Evolutionary conservation across 2,329 filamentous ascomycete genomes (phyloP), one percentile per base, ranked within the genome.

Genomic region (Fusarium newnesense): DNA sequence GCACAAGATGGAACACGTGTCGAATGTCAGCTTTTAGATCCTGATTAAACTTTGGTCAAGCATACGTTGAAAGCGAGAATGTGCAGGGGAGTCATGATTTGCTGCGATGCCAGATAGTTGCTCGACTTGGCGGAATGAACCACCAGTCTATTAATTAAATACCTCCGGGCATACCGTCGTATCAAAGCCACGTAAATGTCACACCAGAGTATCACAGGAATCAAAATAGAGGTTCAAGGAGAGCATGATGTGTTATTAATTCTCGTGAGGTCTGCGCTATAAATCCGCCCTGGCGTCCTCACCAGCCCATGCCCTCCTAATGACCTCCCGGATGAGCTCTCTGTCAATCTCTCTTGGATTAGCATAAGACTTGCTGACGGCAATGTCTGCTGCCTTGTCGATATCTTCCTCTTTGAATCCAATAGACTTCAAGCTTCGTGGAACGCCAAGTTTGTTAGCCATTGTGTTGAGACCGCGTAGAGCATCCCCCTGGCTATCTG

Each of bases 231-330:
- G 21, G 21, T 4, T 42, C 6, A 3, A 15, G 12, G 8, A 4
- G 13, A 42, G 1, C 39, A 42, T 42, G 1, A 15, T n/a, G n/a
- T 15, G 2, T 9, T 15, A 42, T n/a, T 15, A 1, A 15, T 3
- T 42, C 12, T n/a, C n/a, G 11, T 42, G 7, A n/a, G 21, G 21
- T 8, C 11, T 42, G 7, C 12, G 21, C 6, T 42, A 42, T 21
- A 42, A n/a, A n/a, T 42, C 39, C 15, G 21, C 39, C 39, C 13
- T 42, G 6, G 39, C 39, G 8, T 42, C 39, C 39, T 42, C 39
- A 6, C 39, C 39, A n/a, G 39, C 39, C 39, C 39, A 42, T n/a
- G 39, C 39, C 21, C 39, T 42, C 39, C 21, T 9, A 9, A 42
- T 42, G 39, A 42, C 39, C 13, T 42, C 39, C 8, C 39, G 21